These are phyloP conservation scores for Oxalis stricta DNA, from an alignment of 441 rosid genomes.

Conservation along the genomic window DNA sequence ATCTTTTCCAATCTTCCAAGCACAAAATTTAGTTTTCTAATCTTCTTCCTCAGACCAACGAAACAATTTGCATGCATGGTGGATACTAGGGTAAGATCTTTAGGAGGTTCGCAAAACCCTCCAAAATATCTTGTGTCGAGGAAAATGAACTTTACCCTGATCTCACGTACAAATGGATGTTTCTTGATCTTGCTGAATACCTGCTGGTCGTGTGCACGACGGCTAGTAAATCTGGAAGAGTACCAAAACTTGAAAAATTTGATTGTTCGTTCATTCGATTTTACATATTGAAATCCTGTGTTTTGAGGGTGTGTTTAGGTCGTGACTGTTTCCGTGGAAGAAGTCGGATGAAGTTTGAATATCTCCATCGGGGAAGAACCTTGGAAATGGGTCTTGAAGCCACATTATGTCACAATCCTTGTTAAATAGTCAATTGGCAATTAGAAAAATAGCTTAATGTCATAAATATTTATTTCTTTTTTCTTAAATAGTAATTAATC, in stretches of 20 bases:
- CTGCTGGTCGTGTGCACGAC: conserved; percentile 64
- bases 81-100: conserved; percentile 55
- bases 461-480: too few relatives aligned
- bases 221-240: conserved; percentile 41
- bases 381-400: conserved; percentile 82
- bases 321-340: conserved; percentile 43
- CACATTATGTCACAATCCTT: conserved; percentile 97
- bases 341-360: conserved; percentile 85
- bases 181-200: conserved; percentile 58
- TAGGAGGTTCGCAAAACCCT: conserved; percentile 78
- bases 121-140: conserved; percentile 75
- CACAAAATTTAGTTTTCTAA: conserved; percentile 60
- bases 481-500: too few relatives aligned
- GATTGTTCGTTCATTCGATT: conserved; percentile 61
- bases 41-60: conserved; percentile 53
- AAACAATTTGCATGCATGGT: conserved; percentile 93
- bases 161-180: conserved; percentile 26
- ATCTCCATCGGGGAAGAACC: conserved; percentile 58
- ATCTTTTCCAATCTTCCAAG: conserved; percentile 72
- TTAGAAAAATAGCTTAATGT: background rate
- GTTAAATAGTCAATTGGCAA: conserved; percentile 8
- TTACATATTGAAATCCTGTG: conserved; percentile 70
- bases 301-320: conserved; percentile 58
- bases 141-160: conserved; percentile 62
- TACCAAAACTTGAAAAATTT: conserved; percentile 86